Base-by-base conservation (phyloP, 768 basidiomycete genomes). In the Xerocomellus intermedius region DNA sequence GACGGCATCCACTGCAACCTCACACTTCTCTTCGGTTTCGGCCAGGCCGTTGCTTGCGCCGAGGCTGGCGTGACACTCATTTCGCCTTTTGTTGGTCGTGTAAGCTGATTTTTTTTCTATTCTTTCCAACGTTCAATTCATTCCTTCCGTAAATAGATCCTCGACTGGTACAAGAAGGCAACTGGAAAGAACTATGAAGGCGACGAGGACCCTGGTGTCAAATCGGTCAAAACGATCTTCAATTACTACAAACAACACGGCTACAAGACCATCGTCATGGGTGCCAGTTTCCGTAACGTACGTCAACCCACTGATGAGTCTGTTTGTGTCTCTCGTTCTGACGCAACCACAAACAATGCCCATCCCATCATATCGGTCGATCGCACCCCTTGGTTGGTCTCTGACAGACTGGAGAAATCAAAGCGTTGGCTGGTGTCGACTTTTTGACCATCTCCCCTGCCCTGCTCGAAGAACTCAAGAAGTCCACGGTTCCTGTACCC, bases 221-320 rank as follows among this genome's bases (percentile, higher is more conserved):
- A 85, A 73, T 94, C 91, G 39, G 97, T 99, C 59, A 88, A 91
- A 80, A 89, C 82, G 76, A 99, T 99, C 79, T 99, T 88, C 86
- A 91, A 96, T 81, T 98, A 94, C 76, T 99, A 99, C 85, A 98
- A 98, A 83, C 94, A 97, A 72, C 84, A 98, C 77, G 82, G 83
- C 56, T 98, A 99, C 84, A 92, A 94, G 68, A 99, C 97, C 64
- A 98, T 99, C 75, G 96, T 98, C 73, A 98, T 98, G 97, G 97
- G 96, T 70, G 97, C 97, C 56, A 96, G 94, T 32, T 98, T 99
- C 94, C 91, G 97, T 71, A 98, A 98, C 80, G 87, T 94, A 64
- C 54, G 89, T 77, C 4, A 17, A 48, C 45, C 24, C 12, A 35
- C 22, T 37, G 30, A 30, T 30, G 30, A 39, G 28, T 21, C 16